Evolutionary conservation across 2,329 filamentous ascomycete species (phyloP).

Genomic region (Colletotrichum karsti): DNA sequence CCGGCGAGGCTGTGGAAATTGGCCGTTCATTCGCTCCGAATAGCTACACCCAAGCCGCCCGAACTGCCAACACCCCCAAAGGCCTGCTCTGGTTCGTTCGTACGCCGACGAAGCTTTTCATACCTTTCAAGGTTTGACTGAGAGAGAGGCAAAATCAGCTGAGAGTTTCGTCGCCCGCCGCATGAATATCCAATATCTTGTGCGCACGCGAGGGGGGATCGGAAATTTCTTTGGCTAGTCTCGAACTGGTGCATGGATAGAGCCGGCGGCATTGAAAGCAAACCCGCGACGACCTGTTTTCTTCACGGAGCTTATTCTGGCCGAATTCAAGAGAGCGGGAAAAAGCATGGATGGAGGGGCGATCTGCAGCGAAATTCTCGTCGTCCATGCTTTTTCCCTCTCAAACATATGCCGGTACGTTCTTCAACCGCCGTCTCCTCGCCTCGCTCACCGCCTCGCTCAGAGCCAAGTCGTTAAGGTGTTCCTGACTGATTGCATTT

Average conservation of each 20-base stretch:
- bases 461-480: background rate
- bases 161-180: slow-evolving; percentile 8
- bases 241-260: slow-evolving; percentile 23
- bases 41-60: background rate
- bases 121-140: background rate
- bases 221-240: slow-evolving; percentile 1
- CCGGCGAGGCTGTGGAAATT: slow-evolving; percentile 5
- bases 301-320: slow-evolving; percentile 10
- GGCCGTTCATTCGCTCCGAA: background rate
- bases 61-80: background rate
- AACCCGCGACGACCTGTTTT: background rate
- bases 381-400: background rate
- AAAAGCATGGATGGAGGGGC: slow-evolving; percentile 4
- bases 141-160: background rate
- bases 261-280: slow-evolving; percentile 9
- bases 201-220: background rate
- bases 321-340: background rate
- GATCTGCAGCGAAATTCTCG: slow-evolving; percentile 21
- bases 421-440: background rate
- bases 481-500: background rate
- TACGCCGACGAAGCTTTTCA: background rate
- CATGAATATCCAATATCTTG: slow-evolving; percentile 20
- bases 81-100: background rate
- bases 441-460: background rate
- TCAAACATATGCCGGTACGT: background rate